Percentiles rank a stretch among this genome's conserved stretches.
Conservation (phyloP, 108 stramenopile species). For the Nannochloropsis salina region DNA sequence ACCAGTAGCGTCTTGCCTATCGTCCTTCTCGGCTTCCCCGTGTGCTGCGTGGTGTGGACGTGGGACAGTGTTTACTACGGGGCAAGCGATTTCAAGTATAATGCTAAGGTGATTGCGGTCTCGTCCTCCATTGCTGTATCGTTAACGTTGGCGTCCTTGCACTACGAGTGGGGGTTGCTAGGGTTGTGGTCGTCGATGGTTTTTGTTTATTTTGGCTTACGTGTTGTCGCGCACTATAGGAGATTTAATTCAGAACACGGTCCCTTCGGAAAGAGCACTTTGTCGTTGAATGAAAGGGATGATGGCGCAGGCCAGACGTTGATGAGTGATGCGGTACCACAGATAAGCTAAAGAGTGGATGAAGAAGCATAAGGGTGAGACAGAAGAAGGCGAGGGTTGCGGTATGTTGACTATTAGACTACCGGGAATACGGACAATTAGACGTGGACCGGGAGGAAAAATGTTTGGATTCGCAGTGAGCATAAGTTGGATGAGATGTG, state of each 20-base stretch:
- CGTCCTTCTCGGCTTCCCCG: slow-evolving; percentile 35
- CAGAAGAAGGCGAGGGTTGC: neutral
- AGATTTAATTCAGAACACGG: slow-evolving; percentile 35
- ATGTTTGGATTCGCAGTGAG: no score
- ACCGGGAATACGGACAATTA: no score
- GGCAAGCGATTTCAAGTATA: slow-evolving; percentile 41
- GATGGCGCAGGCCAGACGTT: neutral
- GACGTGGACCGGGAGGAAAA: no score
- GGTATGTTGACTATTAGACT: no score
- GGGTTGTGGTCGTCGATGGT: slow-evolving; percentile 45
- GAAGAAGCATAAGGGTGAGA: neutral
- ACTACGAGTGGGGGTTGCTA: slow-evolving; percentile 29
- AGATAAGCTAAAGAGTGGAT: neutral
- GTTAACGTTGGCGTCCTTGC: slow-evolving; percentile 21
- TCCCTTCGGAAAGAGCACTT: slow-evolving; percentile 31
- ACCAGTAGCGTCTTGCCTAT: slow-evolving; percentile 27
- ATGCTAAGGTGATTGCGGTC: slow-evolving; percentile 35
- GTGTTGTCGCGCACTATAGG: slow-evolving; percentile 37
- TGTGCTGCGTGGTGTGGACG: slow-evolving; percentile 48
- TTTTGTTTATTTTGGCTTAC: slow-evolving; percentile 35
- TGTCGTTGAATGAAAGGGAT: slow-evolving; percentile 15
- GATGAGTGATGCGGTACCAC: slow-evolving; percentile 6
- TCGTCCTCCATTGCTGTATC: neutral
- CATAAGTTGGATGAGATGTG: no score
- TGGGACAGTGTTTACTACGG: slow-evolving; percentile 45